A percentile compares a stretch with the other conserved stretches of the same genome.
These are phyloP conservation scores for Pseudogymnoascus sp. DNA, from an alignment of 2,329 filamentous ascomycete species.

Conservation along the genomic window DNA sequence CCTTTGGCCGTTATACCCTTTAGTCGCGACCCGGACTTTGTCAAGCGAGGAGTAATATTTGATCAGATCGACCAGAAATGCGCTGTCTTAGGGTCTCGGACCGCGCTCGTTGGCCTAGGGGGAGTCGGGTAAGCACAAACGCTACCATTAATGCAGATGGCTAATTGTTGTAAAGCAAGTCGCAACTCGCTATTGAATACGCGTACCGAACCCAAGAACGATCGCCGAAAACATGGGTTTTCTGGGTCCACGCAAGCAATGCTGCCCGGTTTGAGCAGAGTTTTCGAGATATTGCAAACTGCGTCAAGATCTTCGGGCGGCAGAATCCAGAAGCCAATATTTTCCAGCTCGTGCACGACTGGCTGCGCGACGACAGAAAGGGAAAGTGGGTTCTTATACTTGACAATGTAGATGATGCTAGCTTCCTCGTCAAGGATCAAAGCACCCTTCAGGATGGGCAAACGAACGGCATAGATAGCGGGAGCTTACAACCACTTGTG, in stretches of 20 bases:
- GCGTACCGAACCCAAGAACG: slow-evolving; percentile 24
- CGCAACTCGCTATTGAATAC: slow-evolving; percentile 34
- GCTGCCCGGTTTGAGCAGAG: slow-evolving; percentile 29
- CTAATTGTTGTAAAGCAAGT: slow-evolving; percentile 25
- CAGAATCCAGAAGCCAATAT: slow-evolving; percentile 28
- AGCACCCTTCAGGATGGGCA: slow-evolving; percentile 13
- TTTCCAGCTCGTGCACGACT: slow-evolving; percentile 27
- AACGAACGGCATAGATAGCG: slow-evolving; percentile 10
- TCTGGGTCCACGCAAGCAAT: slow-evolving; percentile 34
- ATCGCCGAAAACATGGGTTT: slow-evolving; percentile 28
- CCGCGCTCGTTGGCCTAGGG: slow-evolving; percentile 20
- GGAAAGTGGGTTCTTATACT: slow-evolving; percentile 31
- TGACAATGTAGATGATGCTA: slow-evolving; percentile 32
- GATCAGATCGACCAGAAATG: slow-evolving; percentile 25
- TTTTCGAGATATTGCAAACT: slow-evolving; percentile 30
- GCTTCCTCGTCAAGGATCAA: slow-evolving; percentile 18
- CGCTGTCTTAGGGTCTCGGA: slow-evolving; percentile 16
- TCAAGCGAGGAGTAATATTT: slow-evolving; percentile 18
- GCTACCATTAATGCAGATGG: slow-evolving; percentile 7
- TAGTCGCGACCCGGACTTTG: slow-evolving; percentile 8
- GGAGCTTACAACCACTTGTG: slow-evolving; percentile 13
- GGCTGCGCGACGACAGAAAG: slow-evolving; percentile 21
- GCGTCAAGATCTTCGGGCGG: slow-evolving; percentile 26
- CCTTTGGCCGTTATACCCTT: not conserved
- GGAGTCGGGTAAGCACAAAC: slow-evolving; percentile 19